Evolutionary conservation across 2,329 filamentous ascomycete genomes (phyloP), one percentile per base, ranked within the genome.

Genomic region (Capronia epimyces): DNA sequence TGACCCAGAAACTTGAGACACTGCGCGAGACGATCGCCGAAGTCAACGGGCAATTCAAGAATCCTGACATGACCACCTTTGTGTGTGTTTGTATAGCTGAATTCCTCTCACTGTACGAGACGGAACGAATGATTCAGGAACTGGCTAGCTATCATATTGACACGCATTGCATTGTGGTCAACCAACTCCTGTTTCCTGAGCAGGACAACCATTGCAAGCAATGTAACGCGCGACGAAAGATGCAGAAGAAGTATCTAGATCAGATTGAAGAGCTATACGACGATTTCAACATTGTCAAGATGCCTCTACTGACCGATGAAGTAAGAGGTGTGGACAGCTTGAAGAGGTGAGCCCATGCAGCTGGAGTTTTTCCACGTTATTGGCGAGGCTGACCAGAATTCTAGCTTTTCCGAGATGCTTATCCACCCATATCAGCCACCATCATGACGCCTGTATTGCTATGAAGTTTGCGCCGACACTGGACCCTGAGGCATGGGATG

Each of bases 61-160:
- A 98, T 67, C 84, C 93, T 50, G 86, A 89, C 60, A 81, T 96
- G 63, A 96, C 90, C 18, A 98, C 93, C 0, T 98, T 98, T 66
- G 89, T 98, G 47, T 97, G 93, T 69, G 93, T 98, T 55, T 95
- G 93, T 70, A 98, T 98, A 68, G 88, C 93, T 46, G 93, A 98
- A 72, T 98, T 98, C 75, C 71, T 98, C 63, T 90, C 85, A 31
- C 78, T 98, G 46, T 98, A 98, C 75, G 93, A 98, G 78, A 98
- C 93, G 56, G 93, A 98, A 77, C 87, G 93, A 64, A 97, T 98
- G 93, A 97, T 98, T 64, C 93, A 98, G 77, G 93, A 98, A 75
- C 77, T 98, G 55, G 84, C 89, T 42, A 86, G 81, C 68, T 98
- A 95, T 73, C 77, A 85, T 65, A 98, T 98, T 67, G 93, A 98